A percentile compares a stretch with the other conserved stretches of the same genome.
These are phyloP conservation scores for Rhizopogon vinicolor DNA, from an alignment of 768 basidiomycete species.

Conservation along the genomic window DNA sequence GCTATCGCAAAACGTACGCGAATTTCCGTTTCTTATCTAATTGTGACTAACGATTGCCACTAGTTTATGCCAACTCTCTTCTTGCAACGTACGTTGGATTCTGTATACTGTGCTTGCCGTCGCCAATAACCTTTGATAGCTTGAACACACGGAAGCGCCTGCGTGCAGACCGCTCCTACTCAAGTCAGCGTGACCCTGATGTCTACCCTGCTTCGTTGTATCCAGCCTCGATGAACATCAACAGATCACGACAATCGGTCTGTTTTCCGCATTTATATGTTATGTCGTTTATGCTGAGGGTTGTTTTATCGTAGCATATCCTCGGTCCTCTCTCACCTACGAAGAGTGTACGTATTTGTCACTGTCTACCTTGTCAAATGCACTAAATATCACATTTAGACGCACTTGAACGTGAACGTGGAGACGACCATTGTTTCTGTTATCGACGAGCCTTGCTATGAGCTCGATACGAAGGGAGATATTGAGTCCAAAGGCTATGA, in stretches of 20 bases:
- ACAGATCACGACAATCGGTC: background rate
- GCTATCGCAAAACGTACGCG: constrained; percentile 27
- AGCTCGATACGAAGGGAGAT: constrained; percentile 15
- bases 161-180: constrained; percentile 16
- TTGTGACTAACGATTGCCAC: background rate
- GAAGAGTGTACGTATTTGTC: constrained; percentile 15
- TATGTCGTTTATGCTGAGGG: background rate
- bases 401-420: constrained; percentile 28
- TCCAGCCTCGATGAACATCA: background rate
- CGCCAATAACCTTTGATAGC: constrained; percentile 4
- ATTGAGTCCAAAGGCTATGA: constrained; percentile 13
- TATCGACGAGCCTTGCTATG: constrained; percentile 18
- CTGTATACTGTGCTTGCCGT: background rate
- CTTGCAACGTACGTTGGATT: constrained; percentile 24
- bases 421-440: constrained; percentile 28
- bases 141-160: constrained; percentile 28
- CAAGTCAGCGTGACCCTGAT: constrained; percentile 24
- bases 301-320: constrained; percentile 17
- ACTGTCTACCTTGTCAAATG: background rate
- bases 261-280: background rate
- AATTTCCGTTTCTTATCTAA: background rate
- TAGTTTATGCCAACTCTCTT: constrained; percentile 30
- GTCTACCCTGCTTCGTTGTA: constrained; percentile 20
- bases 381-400: background rate
- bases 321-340: constrained; percentile 12